These are phyloP conservation scores for Teunomyces lycoperdinae DNA, from an alignment of 805 yeast genomes.

Conservation along the genomic window DNA sequence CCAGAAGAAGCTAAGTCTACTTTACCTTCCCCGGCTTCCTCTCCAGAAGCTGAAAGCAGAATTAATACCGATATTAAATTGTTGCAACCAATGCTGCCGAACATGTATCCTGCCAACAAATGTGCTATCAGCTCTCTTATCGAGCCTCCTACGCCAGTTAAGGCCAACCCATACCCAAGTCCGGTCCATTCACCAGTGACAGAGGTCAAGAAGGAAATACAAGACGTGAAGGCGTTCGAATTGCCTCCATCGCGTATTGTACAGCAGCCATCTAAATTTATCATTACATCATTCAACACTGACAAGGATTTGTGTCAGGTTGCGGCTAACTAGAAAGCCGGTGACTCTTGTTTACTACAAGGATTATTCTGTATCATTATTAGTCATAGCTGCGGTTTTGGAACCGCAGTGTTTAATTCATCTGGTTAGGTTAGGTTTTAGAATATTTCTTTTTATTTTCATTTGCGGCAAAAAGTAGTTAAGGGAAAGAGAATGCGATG, in stretches of 20 bases:
- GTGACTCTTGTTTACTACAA: background rate
- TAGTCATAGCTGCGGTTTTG: background rate
- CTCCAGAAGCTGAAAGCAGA: constrained; percentile 4
- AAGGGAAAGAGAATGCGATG: constrained; percentile 3
- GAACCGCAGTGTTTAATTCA: constrained; percentile 1
- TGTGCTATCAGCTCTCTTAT: constrained; percentile 13
- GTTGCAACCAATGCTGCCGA: constrained; percentile 3
- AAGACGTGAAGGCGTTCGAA: constrained; percentile 15
- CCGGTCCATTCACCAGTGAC: constrained; percentile 28
- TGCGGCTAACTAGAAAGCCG: background rate
- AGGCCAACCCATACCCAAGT: constrained; percentile 30
- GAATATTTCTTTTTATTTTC: background rate
- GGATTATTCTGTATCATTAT: background rate
- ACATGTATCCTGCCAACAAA: constrained; percentile 4
- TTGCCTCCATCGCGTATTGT: constrained; percentile 14
- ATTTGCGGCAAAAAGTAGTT: constrained; percentile 4
- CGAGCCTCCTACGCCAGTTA: constrained; percentile 8
- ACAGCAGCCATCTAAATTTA: constrained; percentile 18
- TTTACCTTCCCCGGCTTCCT: background rate
- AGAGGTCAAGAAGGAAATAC: constrained; percentile 14
- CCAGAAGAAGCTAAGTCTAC: constrained; percentile 17
- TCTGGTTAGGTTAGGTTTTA: constrained; percentile 2
- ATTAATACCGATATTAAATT: constrained; percentile 4
- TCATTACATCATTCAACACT: constrained; percentile 33
- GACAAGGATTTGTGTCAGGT: constrained; percentile 27